Percentiles rank a stretch among this genome's conserved stretches.
Conservation (phyloP, 73 alveolate species). For the Durusdinium trenchii region DNA sequence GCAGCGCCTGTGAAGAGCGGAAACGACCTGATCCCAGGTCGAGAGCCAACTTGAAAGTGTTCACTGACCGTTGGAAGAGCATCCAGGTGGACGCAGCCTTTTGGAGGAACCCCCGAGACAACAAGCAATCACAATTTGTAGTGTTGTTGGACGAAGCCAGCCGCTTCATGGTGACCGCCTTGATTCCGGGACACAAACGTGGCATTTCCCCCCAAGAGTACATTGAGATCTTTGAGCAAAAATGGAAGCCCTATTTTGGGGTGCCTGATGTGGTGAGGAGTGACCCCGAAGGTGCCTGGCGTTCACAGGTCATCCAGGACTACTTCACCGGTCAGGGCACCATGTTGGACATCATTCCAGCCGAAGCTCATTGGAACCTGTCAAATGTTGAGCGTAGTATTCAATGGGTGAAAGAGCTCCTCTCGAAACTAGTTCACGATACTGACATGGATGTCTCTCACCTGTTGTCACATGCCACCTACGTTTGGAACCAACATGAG, state of each 20-base stretch:
- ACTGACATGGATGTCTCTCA: too few relatives aligned
- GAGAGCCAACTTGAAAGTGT: background rate
- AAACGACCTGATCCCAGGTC: background rate
- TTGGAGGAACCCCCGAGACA: background rate
- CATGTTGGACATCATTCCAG: background rate
- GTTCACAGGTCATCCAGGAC: background rate
- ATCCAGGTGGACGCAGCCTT: background rate
- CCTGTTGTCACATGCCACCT: background rate
- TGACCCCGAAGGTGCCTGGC: background rate
- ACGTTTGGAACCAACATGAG: background rate
- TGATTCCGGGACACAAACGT: too few relatives aligned
- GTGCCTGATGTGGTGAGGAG: background rate
- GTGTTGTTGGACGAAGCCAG: background rate
- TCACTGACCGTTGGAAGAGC: background rate
- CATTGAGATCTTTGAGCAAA: background rate
- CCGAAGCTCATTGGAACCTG: slow-evolving; percentile 48
- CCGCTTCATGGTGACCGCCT: too few relatives aligned
- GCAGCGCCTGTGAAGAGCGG: background rate
- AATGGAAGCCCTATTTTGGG: background rate
- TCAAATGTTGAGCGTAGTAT: background rate
- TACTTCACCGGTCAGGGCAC: background rate
- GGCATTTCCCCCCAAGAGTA: too few relatives aligned
- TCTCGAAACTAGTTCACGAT: background rate
- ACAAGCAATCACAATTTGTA: background rate
- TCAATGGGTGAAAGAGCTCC: background rate